Evolutionary conservation across 108 stramenopile species (phyloP), one percentile per base, ranked within the genome.

Genomic region (Nitzschia inconspicua): DNA sequence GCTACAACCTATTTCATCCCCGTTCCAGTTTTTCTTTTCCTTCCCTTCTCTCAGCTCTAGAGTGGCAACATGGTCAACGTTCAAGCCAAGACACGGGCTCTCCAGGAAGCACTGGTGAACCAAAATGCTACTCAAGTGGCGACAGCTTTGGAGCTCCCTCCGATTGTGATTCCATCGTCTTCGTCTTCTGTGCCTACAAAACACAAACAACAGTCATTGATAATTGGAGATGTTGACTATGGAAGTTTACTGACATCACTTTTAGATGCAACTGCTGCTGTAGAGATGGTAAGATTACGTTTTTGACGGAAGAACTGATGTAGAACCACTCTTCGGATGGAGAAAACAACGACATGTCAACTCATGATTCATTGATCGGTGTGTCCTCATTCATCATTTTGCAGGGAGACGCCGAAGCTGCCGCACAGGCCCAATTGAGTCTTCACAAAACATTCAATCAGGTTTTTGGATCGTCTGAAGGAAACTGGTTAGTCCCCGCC

Each of bases 401-500:
- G 23, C 13, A 66, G 68, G 85, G 84, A 18, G 58, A 89, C 47
- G 65, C 65, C 24, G 70, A 58, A n/a, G 47, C 62, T 42, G 63
- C 56, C 44, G 87, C 73, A 40, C 77, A 87, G 44, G 79, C 74
- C 22, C 91, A 93, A 60, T 50, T 80, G 2, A 49, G 65, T 27
- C 57, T 89, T 9, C 91, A 93, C 57, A 67, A 85, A 1, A 68
- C 77, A 10, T 47, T 93, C 39, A 87, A 93, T 60, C 72, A 76
- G 47, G 36, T 80, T 8, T 72, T 93, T 36, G 60, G 77, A 13
- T 79, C 82, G 5, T 82, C 79, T 34, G 70, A 75, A 43, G 91
- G 91, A 43, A 93, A 93, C 60, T 84, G 82, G 84, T 66, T 93
- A 36, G 76, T 93, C 37, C 91, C 91, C 22, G 79, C 85, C n/a